Evolutionary conservation across 805 yeast genomes (phyloP).

Genomic region (Starmerella kuoi): DNA sequence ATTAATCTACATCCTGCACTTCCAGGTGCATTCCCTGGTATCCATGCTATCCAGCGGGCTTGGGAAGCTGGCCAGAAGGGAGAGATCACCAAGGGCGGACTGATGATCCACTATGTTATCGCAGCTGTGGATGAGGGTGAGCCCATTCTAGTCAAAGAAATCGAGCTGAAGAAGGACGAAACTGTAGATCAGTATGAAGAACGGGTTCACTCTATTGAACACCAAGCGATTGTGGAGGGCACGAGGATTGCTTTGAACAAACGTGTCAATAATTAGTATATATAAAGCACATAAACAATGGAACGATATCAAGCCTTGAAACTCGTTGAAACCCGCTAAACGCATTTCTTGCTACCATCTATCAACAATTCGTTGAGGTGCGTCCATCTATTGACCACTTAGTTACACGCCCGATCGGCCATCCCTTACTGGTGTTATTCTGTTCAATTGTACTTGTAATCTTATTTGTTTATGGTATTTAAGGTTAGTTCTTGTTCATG

Average conservation of each 20-base stretch:
- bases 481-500: not conserved
- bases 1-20: conserved; percentile 94
- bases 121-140: conserved; percentile 90
- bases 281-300: too few relatives aligned
- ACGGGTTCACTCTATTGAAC: conserved; percentile 76
- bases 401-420: too few relatives aligned
- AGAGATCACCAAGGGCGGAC: conserved; percentile 63
- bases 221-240: conserved; percentile 87
- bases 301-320: too few relatives aligned
- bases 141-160: conserved; percentile 71
- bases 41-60: conserved; percentile 91
- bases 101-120: conserved; percentile 95
- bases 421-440: too few relatives aligned
- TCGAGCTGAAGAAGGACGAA: conserved; percentile 61
- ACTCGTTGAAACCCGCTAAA: too few relatives aligned
- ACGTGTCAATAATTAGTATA: not conserved
- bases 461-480: not conserved
- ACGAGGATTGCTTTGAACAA: conserved; percentile 46
- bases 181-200: conserved; percentile 65
- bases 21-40: conserved; percentile 95
- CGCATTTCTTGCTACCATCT: too few relatives aligned
- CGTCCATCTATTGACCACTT: too few relatives aligned
- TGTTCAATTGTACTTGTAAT: not conserved
- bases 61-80: conserved; percentile 92
- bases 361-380: too few relatives aligned